Evolutionary conservation across 139 green algal species (phyloP).

Genomic region (Ostreobium quekettii): DNA sequence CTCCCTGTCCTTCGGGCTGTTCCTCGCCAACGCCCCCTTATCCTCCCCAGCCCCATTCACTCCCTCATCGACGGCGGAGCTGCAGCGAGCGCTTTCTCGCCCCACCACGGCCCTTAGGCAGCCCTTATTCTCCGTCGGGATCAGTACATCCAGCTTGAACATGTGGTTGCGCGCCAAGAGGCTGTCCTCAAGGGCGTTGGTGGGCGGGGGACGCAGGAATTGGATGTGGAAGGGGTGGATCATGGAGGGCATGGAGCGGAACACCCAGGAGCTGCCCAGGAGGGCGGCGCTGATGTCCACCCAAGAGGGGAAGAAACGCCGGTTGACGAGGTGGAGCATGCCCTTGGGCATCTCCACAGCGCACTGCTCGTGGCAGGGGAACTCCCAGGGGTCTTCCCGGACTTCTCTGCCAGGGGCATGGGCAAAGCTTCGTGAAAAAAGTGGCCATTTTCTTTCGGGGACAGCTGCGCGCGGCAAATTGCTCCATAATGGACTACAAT

Average conservation of each 20-base stretch:
- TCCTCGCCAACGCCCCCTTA: too few species aligned
- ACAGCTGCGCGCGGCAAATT: too few species aligned
- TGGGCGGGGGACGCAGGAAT: conserved; percentile 20
- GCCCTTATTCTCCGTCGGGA: conserved; percentile 20
- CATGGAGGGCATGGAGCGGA: background rate
- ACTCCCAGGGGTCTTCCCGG: background rate
- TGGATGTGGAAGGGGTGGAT: conserved; percentile 22
- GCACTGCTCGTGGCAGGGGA: background rate
- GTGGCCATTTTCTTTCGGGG: too few species aligned
- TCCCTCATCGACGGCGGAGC: too few species aligned
- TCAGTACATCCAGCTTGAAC: conserved; percentile 37
- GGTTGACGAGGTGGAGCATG: conserved; percentile 41
- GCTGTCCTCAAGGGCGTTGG: conserved; percentile 32
- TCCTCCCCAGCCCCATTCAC: too few species aligned
- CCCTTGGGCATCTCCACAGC: conserved; percentile 24
- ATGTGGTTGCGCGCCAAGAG: conserved; percentile 7
- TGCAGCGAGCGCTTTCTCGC: too few species aligned
- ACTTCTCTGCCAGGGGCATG: too few species aligned
- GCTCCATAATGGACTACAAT: too few species aligned
- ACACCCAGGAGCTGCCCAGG: conserved; percentile 12
- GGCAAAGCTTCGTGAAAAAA: too few species aligned
- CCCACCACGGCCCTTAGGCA: too few species aligned
- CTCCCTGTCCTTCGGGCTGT: too few species aligned
- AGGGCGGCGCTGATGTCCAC: conserved; percentile 38
- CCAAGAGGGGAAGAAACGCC: conserved; percentile 33